phyloP scores from a whole-genome alignment of 768 basidiomycete species.

The Pleurotus platypus region DNA sequence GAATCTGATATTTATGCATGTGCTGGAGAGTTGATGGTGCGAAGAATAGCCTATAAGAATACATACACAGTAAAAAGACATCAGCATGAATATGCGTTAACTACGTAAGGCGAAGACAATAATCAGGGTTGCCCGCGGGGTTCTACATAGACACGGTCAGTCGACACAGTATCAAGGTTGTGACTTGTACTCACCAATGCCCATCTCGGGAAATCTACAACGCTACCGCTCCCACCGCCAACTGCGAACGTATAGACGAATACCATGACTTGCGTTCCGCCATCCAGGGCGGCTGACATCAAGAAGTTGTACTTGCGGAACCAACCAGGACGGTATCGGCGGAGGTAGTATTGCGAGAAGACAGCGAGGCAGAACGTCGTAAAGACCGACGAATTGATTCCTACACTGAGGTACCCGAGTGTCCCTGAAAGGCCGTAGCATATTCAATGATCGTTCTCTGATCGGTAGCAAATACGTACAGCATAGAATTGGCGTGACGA shows the following conservation, averaged over 20 bases:
- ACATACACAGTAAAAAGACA: too few species aligned
- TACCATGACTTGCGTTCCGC: conserved; percentile 47
- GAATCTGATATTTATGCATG: too few species aligned
- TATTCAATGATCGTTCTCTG: background rate
- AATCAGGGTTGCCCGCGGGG: conserved; percentile 23
- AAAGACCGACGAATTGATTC: conserved; percentile 54
- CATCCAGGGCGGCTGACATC: conserved; percentile 48
- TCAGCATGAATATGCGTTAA: background rate
- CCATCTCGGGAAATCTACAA: conserved; percentile 32
- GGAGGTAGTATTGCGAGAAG: conserved; percentile 44
- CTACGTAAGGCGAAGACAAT: conserved; percentile 19
- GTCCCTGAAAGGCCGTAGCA: conserved; percentile 24
- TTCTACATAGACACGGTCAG: conserved; percentile 11
- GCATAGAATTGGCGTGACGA: conserved; percentile 48
- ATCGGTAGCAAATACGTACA: conserved; percentile 23
- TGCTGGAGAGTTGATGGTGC: too few species aligned
- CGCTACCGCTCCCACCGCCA: conserved; percentile 39
- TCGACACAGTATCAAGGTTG: conserved; percentile 10
- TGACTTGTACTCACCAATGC: conserved; percentile 27
- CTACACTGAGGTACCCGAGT: conserved; percentile 47
- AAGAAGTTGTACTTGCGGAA: conserved; percentile 53
- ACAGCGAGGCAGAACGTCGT: conserved; percentile 40
- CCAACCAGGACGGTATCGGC: conserved; percentile 39
- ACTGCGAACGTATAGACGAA: conserved; percentile 43
- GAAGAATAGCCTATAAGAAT: too few species aligned